These are phyloP conservation scores for Dioscorea zingiberensis DNA, from an alignment of 106 monocot species.

Conservation along the genomic window DNA sequence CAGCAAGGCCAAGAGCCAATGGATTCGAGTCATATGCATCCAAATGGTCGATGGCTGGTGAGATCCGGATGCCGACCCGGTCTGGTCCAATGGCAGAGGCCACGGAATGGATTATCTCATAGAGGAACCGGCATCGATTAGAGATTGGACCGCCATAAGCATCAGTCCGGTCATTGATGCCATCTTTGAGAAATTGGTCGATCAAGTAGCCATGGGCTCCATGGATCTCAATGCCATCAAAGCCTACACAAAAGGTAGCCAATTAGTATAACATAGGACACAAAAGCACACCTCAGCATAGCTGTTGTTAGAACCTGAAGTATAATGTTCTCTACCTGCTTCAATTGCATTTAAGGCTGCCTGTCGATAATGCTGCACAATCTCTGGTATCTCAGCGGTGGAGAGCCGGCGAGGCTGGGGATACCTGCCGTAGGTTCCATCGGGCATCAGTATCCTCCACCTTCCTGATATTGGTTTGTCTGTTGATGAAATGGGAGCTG, in stretches of 20 bases:
- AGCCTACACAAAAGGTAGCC: conserved; percentile 24
- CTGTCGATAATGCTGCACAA: conserved; percentile 67
- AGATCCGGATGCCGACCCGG: conserved; percentile 71
- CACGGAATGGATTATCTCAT: conserved; percentile 44
- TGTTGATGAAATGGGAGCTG: conserved; percentile 86
- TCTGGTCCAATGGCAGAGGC: conserved; percentile 42
- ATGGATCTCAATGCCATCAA: conserved; percentile 96
- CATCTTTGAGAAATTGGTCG: conserved; percentile 95
- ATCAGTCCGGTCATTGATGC: conserved; percentile 89
- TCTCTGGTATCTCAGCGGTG: conserved; percentile 60
- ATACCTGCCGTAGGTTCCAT: conserved; percentile 53
- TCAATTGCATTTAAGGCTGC: conserved; percentile 80
- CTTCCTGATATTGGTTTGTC: conserved; percentile 75
- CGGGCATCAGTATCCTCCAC: conserved; percentile 85
- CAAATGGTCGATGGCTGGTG: conserved; percentile 90
- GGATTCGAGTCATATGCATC: conserved; percentile 84
- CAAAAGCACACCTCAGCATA: too few species aligned
- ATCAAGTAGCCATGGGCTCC: conserved; percentile 94
- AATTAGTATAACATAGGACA: too few species aligned
- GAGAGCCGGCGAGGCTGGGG: conserved; percentile 55
- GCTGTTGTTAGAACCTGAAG: too few species aligned
- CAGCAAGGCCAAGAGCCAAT: conserved; percentile 44
- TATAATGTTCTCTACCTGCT: conserved; percentile 43
- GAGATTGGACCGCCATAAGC: conserved; percentile 56
- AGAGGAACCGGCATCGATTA: conserved; percentile 68